A percentile compares a stretch with the other conserved stretches of the same genome.
phyloP scores from a whole-genome alignment of 2,329 filamentous ascomycete genomes.

The Pyricularia grisea region DNA sequence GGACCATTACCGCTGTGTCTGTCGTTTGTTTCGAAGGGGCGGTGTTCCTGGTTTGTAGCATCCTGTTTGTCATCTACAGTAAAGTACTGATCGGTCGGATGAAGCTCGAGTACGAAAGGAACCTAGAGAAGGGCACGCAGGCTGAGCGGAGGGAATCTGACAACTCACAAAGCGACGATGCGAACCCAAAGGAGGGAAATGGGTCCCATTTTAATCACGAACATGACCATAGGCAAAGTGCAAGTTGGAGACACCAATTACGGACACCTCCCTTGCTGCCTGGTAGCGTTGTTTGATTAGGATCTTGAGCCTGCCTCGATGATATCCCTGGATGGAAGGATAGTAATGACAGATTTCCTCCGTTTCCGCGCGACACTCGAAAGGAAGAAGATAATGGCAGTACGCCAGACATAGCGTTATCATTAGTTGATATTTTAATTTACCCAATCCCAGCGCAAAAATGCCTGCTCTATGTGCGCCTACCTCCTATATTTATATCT shows the following conservation, averaged over 20 bases:
- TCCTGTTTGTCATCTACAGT: constrained; percentile 21
- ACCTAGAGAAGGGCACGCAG: constrained; percentile 4
- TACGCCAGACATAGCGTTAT: too few species aligned
- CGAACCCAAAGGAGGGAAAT: neutral
- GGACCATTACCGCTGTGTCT: constrained; percentile 30
- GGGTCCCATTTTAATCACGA: neutral
- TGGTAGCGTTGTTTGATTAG: constrained; percentile 16
- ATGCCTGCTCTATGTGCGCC: too few species aligned
- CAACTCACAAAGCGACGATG: constrained; percentile 4
- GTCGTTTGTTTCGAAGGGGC: constrained; percentile 27
- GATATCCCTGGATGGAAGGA: too few species aligned
- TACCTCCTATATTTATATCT: too few species aligned
- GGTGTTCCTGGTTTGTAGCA: constrained; percentile 15
- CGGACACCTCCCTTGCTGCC: constrained; percentile 10
- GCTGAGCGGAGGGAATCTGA: constrained; percentile 1
- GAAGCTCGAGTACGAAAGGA: constrained; percentile 17
- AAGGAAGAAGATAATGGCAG: too few species aligned
- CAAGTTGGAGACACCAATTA: constrained; percentile 4
- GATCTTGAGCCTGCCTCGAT: too few species aligned
- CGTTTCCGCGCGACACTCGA: too few species aligned
- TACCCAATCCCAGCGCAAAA: too few species aligned
- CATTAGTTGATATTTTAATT: too few species aligned
- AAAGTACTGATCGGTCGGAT: constrained; percentile 20
- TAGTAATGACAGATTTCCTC: too few species aligned
- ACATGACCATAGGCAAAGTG: neutral